Evolutionary conservation across 345 rosid genomes (phyloP).

Genomic region (Eucalyptus tenuipes): DNA sequence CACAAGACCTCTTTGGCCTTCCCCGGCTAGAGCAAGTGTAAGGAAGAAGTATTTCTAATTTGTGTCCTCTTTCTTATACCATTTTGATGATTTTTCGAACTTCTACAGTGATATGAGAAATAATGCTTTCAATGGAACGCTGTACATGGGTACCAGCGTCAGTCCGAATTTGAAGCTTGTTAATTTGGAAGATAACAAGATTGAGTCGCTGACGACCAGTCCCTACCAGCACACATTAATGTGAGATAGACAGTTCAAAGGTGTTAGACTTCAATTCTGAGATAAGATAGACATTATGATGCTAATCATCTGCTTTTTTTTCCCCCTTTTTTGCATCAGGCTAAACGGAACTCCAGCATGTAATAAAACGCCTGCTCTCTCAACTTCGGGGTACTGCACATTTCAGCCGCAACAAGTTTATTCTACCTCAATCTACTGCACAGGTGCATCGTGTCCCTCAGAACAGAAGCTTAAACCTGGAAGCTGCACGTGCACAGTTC

Average conservation of each 20-base stretch:
- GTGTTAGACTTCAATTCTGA: not conserved
- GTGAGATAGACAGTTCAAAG: slow-evolving; percentile 16
- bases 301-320: not conserved
- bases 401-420: slow-evolving; percentile 12
- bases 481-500: slow-evolving; percentile 87
- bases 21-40: slow-evolving; percentile 4
- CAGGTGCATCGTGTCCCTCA: slow-evolving; percentile 42
- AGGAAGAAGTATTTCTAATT: not conserved
- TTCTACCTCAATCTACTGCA: slow-evolving; percentile 65
- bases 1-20: not conserved
- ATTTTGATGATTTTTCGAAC: not conserved
- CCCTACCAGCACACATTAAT: slow-evolving; percentile 31
- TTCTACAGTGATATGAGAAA: slow-evolving; percentile 7
- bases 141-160: slow-evolving; percentile 3
- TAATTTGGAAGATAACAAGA: slow-evolving; percentile 17
- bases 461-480: slow-evolving; percentile 80
- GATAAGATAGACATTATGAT: not conserved
- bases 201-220: not conserved
- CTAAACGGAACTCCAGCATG: slow-evolving; percentile 90
- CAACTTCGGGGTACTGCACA: not conserved
- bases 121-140: slow-evolving; percentile 17
- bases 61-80: not conserved
- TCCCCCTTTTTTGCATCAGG: slow-evolving; percentile 16
- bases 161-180: slow-evolving; percentile 1
- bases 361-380: slow-evolving; percentile 15